These are phyloP conservation scores for Cenchrus purpureus DNA, from an alignment of 176 grass and related monocot genomes.

Conservation along the genomic window DNA sequence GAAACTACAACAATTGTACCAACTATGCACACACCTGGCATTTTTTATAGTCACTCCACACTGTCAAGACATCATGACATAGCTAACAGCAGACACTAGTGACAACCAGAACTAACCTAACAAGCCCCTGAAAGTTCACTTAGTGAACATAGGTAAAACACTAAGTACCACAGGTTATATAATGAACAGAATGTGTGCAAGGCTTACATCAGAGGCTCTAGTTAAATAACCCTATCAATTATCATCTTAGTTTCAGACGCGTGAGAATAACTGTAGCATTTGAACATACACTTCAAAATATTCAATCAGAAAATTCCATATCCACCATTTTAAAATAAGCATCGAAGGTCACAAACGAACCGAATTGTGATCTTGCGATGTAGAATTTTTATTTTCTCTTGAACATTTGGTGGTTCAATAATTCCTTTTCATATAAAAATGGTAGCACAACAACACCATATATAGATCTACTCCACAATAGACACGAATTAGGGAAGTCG, in stretches of 20 bases:
- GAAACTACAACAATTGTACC: not conserved
- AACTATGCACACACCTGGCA: not conserved
- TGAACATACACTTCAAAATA: not conserved
- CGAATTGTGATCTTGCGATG: not conserved
- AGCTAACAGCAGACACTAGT: conserved; percentile 17
- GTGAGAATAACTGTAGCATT: not conserved
- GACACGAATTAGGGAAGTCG: not conserved
- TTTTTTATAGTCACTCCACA: not conserved
- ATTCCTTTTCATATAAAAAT: not conserved
- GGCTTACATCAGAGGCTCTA: conserved; percentile 21
- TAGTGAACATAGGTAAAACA: not conserved
- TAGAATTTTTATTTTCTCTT: not conserved
- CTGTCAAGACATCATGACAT: not conserved
- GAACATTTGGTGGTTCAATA: not conserved
- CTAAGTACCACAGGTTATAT: not conserved
- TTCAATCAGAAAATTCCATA: not conserved
- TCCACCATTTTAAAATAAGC: not conserved
- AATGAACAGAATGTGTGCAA: not conserved
- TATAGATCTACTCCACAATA: not conserved
- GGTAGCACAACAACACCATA: not conserved
- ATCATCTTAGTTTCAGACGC: not conserved
- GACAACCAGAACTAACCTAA: conserved; percentile 7
- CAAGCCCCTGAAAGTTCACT: not conserved
- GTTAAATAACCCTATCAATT: conserved; percentile 17
- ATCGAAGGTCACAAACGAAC: not conserved